Percentiles rank a stretch among this genome's conserved stretches.
phyloP scores from a whole-genome alignment of 148 eudicot species.

The Nepenthes mirabilis region DNA sequence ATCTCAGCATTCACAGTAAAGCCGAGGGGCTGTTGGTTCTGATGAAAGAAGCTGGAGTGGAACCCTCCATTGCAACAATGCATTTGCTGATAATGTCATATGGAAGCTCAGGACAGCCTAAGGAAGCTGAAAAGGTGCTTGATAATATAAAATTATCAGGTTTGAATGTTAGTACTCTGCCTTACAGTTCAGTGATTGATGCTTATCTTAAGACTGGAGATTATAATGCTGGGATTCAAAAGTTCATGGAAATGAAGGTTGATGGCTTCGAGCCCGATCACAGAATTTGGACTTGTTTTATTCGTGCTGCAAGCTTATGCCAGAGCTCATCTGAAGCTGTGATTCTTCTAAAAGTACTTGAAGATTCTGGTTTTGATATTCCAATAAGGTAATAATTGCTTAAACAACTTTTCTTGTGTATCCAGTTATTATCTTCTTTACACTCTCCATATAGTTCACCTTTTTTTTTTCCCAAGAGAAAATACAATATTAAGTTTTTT shows the following conservation, averaged over 20 bases:
- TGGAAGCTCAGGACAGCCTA: constrained; percentile 89
- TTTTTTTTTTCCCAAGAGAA: no score
- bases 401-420: not conserved
- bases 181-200: constrained; percentile 81
- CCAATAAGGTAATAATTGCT: constrained; percentile 47
- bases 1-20: constrained; percentile 53
- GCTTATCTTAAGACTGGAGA: constrained; percentile 88
- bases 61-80: constrained; percentile 83
- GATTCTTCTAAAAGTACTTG: constrained; percentile 49
- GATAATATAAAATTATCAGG: constrained; percentile 57
- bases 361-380: constrained; percentile 70
- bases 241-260: constrained; percentile 60
- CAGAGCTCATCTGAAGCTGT: constrained; percentile 43
- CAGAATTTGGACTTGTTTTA: constrained; percentile 88
- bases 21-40: constrained; percentile 55
- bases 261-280: constrained; percentile 86
- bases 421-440: not conserved
- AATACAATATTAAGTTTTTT: not conserved
- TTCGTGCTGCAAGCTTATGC: constrained; percentile 84
- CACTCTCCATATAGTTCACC: not conserved
- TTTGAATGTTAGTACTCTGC: constrained; percentile 46
- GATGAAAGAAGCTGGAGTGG: constrained; percentile 79
- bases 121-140: constrained; percentile 91
- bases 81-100: constrained; percentile 89
- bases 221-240: constrained; percentile 56